Evolutionary conservation across 1,139 yeast genomes (phyloP).

Genomic region (Blastobotrys illinoisensis): DNA sequence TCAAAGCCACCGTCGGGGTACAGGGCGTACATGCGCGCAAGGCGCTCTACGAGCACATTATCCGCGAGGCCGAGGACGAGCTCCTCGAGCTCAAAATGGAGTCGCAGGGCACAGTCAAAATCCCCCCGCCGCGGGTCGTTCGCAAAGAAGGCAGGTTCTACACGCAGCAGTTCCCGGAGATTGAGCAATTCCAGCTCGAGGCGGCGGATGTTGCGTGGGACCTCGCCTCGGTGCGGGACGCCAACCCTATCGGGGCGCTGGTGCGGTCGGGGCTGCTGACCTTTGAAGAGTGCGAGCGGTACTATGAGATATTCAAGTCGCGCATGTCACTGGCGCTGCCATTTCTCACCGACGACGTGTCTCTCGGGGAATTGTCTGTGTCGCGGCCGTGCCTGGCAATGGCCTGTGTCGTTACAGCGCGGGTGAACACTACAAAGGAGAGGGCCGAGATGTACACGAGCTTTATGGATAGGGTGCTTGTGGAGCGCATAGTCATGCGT

Average conservation of each 20-base stretch:
- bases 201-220: neutral
- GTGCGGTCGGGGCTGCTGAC: neutral
- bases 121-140: neutral
- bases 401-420: slow-evolving; percentile 6
- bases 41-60: neutral
- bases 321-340: neutral
- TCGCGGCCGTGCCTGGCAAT: neutral
- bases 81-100: neutral
- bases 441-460: neutral
- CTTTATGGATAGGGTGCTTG: slow-evolving; percentile 7
- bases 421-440: neutral
- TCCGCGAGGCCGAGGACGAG: neutral
- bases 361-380: neutral
- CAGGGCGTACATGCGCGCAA: neutral
- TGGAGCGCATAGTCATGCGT: slow-evolving; percentile 2
- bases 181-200: neutral
- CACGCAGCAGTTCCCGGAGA: neutral
- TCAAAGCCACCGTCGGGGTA: neutral
- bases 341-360: neutral
- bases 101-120: neutral
- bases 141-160: neutral
- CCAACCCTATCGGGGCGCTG: neutral
- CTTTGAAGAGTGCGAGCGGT: neutral
- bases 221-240: neutral
- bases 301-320: neutral